Evolutionary conservation across 257 asterid genomes (phyloP), one percentile per base, ranked within the genome.

Genomic region (Galeopsis tetrahit): DNA sequence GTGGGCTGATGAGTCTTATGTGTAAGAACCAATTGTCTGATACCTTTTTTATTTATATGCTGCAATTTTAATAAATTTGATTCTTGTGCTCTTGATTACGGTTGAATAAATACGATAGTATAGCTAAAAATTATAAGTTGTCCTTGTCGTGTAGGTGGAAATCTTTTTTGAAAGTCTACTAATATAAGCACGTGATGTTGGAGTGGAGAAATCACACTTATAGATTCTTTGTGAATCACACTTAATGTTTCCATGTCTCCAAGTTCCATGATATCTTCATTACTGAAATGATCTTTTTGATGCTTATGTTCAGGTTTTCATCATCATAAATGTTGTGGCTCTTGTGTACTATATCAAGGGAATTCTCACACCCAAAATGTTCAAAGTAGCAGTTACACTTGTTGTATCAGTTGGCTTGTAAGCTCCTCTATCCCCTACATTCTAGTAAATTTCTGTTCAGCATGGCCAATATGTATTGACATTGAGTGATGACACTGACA

Each of bases 381-480:
- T 94, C 89, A 94, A 88, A 90, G 92, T 94, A 70, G 97, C 97
- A 17, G 97, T 94, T 71, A 88, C 97, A 40, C 95, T 94, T 77
- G 96, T 94, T 58, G 82, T 94, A 69, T 82, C 96, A 2, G 81
- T 84, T 72, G 97, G 97, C 83, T 79, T 94, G 99, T 94, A 88
- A 94, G 97, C 61, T 74, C 71, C 48, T 31, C 60, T 35, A 51
- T 14, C 74, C 75, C 60, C 74, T 59, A 15, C 11, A 63, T 71
- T 81, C 42, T 65, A 62, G 35, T 53, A 3, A 21, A 53, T 53
- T 53, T 53, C 10, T 53, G 35, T 53, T 53, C 60, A 53, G 60
- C 13, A 53, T 53, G 13, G 34, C 28, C 8, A 49, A 49, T 7
- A 49, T 49, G 31, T 49, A 49, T 7, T 49, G 57, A 49, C 57